Evolutionary conservation across 2,329 filamentous ascomycete species (phyloP).

Genomic region (Coniochaeta sp.): DNA sequence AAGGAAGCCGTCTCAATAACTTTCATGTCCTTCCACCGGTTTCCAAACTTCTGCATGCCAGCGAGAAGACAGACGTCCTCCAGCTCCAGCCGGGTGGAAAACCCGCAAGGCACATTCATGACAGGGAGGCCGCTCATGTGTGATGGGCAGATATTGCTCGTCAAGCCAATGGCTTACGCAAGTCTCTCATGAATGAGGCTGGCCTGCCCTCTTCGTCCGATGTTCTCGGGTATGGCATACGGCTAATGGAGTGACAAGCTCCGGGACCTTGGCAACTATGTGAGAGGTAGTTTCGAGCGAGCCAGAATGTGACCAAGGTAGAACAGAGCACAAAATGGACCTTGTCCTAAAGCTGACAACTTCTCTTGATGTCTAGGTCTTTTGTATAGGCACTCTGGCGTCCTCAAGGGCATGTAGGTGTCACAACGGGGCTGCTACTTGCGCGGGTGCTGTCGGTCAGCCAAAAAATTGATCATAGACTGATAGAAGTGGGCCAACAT

Average conservation of each 20-base stretch:
- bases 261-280: neutral
- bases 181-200: slow-evolving; percentile 25
- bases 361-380: neutral
- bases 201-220: neutral
- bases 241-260: neutral
- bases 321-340: neutral
- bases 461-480: neutral
- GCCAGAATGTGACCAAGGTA: neutral
- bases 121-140: slow-evolving; percentile 42
- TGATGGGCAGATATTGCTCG: slow-evolving; percentile 37
- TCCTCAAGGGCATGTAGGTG: neutral
- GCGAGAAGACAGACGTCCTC: slow-evolving; percentile 14
- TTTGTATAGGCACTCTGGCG: neutral
- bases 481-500: neutral
- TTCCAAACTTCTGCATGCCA: slow-evolving; percentile 22
- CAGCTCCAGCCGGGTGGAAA: slow-evolving; percentile 4
- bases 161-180: slow-evolving; percentile 33
- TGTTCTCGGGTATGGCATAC: slow-evolving; percentile 24
- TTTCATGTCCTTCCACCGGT: slow-evolving; percentile 18
- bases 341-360: neutral
- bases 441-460: neutral
- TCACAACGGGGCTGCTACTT: too few relatives aligned
- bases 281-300: neutral
- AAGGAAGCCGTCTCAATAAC: slow-evolving; percentile 5
- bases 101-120: slow-evolving; percentile 34